phyloP scores from a whole-genome alignment of 106 monocot genomes.

The Phalaenopsis aphrodite region DNA sequence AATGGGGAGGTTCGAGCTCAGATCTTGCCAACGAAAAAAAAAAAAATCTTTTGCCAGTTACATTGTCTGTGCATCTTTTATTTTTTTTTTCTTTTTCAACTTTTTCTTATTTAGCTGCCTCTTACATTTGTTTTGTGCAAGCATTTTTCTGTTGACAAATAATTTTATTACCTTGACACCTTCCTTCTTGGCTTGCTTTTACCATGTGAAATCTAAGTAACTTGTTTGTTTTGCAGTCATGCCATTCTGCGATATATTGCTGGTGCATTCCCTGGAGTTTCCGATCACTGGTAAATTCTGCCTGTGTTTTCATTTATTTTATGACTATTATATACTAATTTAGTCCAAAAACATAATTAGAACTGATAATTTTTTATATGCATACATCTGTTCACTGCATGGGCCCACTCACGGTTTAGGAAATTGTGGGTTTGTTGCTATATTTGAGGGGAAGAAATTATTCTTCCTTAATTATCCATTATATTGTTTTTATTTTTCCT shows the following conservation, averaged over 20 bases:
- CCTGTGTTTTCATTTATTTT: not conserved
- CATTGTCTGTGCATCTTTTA: too few relatives aligned
- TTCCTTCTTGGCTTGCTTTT: not conserved
- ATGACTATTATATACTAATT: not conserved
- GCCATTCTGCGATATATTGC: constrained; percentile 76
- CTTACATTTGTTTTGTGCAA: not conserved
- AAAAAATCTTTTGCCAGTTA: too few relatives aligned
- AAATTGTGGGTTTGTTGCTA: too few relatives aligned
- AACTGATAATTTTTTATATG: not conserved
- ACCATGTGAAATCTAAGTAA: not conserved
- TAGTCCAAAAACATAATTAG: not conserved
- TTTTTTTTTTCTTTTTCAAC: too few relatives aligned
- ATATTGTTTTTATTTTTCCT: too few relatives aligned
- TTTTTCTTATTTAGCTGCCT: too few relatives aligned
- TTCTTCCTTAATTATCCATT: too few relatives aligned
- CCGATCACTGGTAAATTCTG: constrained; percentile 68
- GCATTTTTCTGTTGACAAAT: not conserved
- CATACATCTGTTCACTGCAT: too few relatives aligned
- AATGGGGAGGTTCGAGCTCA: not conserved
- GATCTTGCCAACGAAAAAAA: not conserved
- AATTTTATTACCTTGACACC: not conserved
- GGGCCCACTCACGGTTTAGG: too few relatives aligned
- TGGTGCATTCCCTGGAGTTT: constrained; percentile 51
- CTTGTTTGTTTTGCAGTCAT: constrained; percentile 42
- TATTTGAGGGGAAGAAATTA: too few relatives aligned